Evolutionary conservation across 306 rosid species (phyloP), one percentile per base, ranked within the genome.

Genomic region (Prunus mira): DNA sequence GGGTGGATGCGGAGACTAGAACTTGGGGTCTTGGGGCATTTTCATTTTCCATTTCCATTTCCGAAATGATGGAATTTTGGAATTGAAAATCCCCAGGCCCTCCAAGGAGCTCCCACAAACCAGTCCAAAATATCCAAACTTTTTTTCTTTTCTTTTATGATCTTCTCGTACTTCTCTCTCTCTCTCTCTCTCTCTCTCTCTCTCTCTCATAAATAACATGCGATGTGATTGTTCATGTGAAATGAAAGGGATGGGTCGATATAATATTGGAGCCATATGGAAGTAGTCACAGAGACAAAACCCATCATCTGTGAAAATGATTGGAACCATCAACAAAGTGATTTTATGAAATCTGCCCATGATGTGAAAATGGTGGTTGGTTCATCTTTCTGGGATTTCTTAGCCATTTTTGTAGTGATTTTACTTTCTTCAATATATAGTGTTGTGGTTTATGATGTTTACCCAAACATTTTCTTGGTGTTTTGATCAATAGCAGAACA

Each of bases 91-190:
- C 66, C 61, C n/a, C 9, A 65, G 2, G 61, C 49, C 81, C 43
- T 62, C 46, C 55, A n/a, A n/a, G 22, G 71, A 81, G 81, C 81
- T 66, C 78, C 85, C 81, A 1, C 1, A 55, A 38, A 18, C 38
- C 11, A 71, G 24, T 67, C 69, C 84, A 73, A 76, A 15, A 71
- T 24, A 17, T 65, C 56, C 24, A 50, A 19, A 51, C 15, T 9
- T 34, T 34, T 34, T 5, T 32, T 38, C 9, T 38, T 38, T 38
- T 38, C 9, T 38, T 38, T 38, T 38, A 38, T 7, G 43, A 49
- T 49, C 54, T 49, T 12, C 54, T 14, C 54, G 17, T 49, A 18
- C 52, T 3, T 47, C 18, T 12, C 52, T 12, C 41, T 34, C 1
- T 32, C 38, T 32, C 38, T 32, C 38, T 32, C 38, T 5, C 38